A percentile compares a stretch with the other conserved stretches of the same genome.
Conservation (phyloP, 2,329 filamentous ascomycete species). For the Trichoderma guizhouense region DNA sequence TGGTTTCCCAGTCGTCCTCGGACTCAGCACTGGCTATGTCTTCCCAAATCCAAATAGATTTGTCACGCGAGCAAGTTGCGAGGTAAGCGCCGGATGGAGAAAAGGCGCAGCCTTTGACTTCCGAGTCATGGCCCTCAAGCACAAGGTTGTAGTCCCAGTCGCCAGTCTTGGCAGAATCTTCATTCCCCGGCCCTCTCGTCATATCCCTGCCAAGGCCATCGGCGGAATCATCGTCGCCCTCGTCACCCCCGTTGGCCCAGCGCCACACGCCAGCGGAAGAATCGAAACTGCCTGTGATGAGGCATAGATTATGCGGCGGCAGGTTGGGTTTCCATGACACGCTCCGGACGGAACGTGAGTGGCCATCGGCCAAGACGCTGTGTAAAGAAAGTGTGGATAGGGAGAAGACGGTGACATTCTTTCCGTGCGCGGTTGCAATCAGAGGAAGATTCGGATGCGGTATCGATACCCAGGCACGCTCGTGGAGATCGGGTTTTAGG, state of each 20-base stretch:
- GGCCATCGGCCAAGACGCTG: constrained; percentile 77
- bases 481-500: constrained; percentile 56
- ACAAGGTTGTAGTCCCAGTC: constrained; percentile 93
- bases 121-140: constrained; percentile 90
- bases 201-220: constrained; percentile 43
- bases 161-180: constrained; percentile 35
- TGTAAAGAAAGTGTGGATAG: constrained; percentile 76
- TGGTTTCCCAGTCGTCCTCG: constrained; percentile 94
- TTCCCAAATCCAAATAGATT: constrained; percentile 98
- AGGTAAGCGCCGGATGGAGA: constrained; percentile 72
- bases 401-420: constrained; percentile 85
- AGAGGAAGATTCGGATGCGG: constrained; percentile 86
- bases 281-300: constrained; percentile 93
- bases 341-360: constrained; percentile 83
- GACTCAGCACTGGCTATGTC: constrained; percentile 70
- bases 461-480: constrained; percentile 80
- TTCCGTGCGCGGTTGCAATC: constrained; percentile 83
- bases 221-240: constrained; percentile 27
- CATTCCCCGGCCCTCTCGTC: constrained; percentile 19
- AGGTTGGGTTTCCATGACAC: constrained; percentile 82
- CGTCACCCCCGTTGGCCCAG: constrained; percentile 49
- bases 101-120: constrained; percentile 80
- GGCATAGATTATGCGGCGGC: constrained; percentile 61
- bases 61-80: constrained; percentile 88
- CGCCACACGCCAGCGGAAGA: constrained; percentile 84